A percentile compares a stretch with the other conserved stretches of the same genome.
Evolutionary conservation across 306 rosid genomes (phyloP).

Genomic region (Quercus berberidifolia): DNA sequence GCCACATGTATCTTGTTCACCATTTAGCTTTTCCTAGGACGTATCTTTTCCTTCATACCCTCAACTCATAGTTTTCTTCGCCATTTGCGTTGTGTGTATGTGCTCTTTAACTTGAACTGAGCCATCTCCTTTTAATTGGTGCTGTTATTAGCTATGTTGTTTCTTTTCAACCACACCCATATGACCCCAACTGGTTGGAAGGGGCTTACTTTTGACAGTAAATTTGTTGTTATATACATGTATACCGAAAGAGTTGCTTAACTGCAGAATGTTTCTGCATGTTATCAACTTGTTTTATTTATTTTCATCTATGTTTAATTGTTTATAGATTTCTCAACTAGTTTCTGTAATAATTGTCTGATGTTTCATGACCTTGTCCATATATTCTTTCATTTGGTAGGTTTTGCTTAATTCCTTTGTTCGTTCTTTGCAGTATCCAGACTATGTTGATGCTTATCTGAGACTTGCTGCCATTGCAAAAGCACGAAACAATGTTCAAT

Average conservation of each 20-base stretch:
- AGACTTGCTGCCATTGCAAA: conserved; percentile 94
- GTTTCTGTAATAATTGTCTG: background rate
- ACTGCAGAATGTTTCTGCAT: conserved; percentile 8
- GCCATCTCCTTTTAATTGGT: background rate
- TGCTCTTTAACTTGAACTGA: conserved; percentile 1
- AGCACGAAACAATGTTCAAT: conserved; percentile 76
- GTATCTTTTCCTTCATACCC: background rate
- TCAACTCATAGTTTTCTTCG: background rate
- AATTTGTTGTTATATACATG: background rate
- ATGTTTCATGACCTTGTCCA: conserved; percentile 2
- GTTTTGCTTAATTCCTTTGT: conserved; percentile 16
- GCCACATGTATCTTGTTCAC: background rate
- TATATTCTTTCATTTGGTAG: conserved; percentile 1
- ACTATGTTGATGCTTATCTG: conserved; percentile 86
- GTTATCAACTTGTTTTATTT: background rate
- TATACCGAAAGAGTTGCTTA: background rate
- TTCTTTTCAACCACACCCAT: background rate
- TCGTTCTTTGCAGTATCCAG: conserved; percentile 67
- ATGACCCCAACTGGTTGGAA: background rate
- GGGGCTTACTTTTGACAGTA: conserved; percentile 6
- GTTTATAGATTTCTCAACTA: background rate
- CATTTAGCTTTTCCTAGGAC: background rate
- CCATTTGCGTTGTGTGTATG: background rate
- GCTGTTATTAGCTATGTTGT: conserved; percentile 6
- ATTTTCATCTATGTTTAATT: background rate